Conservation (phyloP, 2,329 filamentous ascomycete genomes). For the Xylaria sp. region DNA sequence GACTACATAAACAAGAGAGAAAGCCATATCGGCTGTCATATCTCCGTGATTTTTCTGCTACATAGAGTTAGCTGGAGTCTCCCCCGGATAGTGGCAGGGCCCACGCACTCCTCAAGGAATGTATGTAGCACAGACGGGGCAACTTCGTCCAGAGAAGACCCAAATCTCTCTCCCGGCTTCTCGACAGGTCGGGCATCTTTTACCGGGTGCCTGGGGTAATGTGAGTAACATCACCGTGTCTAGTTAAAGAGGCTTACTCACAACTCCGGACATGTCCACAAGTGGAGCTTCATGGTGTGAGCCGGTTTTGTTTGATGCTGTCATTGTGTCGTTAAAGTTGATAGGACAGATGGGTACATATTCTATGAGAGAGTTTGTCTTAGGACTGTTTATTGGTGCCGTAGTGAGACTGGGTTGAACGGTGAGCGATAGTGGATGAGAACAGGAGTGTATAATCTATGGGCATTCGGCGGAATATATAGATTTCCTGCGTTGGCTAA, state of each 20-base stretch:
- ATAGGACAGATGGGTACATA: background rate
- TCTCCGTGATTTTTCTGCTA: background rate
- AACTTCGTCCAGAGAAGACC: slow-evolving; percentile 35
- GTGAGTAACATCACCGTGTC: slow-evolving; percentile 3
- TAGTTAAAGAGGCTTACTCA: slow-evolving; percentile 5
- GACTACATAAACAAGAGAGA: background rate
- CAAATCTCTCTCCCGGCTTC: slow-evolving; percentile 28
- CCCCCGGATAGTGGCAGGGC: background rate
- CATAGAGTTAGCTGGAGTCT: background rate
- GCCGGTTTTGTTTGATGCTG: slow-evolving; percentile 15
- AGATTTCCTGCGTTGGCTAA: background rate
- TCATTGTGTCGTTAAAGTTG: slow-evolving; percentile 17
- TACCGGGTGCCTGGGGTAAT: slow-evolving; percentile 30
- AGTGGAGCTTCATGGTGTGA: slow-evolving; percentile 11
- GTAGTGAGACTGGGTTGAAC: background rate
- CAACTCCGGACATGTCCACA: slow-evolving; percentile 30
- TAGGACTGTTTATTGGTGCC: background rate
- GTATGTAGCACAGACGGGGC: slow-evolving; percentile 35
- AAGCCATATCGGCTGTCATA: background rate
- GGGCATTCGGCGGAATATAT: slow-evolving; percentile 14
- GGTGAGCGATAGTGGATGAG: background rate
- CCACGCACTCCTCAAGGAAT: slow-evolving; percentile 19
- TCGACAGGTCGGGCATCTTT: slow-evolving; percentile 32
- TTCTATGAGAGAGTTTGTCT: no score
- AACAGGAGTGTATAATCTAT: background rate